A percentile compares a stretch with the other conserved stretches of the same genome.
Evolutionary conservation across 495 filamentous ascomycete species (phyloP).

Genomic region (Neurospora sp.): DNA sequence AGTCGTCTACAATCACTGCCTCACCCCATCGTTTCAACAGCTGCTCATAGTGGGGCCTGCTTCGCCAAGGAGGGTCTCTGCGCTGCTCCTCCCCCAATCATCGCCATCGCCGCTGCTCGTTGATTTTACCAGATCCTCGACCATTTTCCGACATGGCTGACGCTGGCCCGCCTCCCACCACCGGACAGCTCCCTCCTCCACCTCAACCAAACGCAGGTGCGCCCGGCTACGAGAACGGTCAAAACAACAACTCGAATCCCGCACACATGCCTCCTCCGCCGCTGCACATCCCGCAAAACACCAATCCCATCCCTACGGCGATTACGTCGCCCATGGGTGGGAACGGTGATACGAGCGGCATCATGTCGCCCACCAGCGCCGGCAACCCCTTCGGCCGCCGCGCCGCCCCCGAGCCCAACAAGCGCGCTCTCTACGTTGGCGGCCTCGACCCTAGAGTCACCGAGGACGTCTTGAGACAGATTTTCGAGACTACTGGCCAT

Average conservation of each 20-base stretch:
- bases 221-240: slow-evolving; percentile 59
- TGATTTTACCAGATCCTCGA: slow-evolving; percentile 1
- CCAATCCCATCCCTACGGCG: slow-evolving; percentile 87
- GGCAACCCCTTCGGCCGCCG: slow-evolving; percentile 77
- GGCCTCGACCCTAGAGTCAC: slow-evolving; percentile 92
- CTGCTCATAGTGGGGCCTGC: slow-evolving; percentile 7
- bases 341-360: slow-evolving; percentile 45
- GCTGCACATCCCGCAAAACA: slow-evolving; percentile 92
- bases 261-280: slow-evolving; percentile 91
- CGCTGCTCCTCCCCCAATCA: slow-evolving; percentile 4
- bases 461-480: slow-evolving; percentile 92
- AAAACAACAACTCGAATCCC: slow-evolving; percentile 57
- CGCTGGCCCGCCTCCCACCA: slow-evolving; percentile 43
- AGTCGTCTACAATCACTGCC: neutral
- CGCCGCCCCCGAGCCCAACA: slow-evolving; percentile 95
- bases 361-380: slow-evolving; percentile 69
- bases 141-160: slow-evolving; percentile 52
- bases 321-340: slow-evolving; percentile 79
- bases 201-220: slow-evolving; percentile 58
- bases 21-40: neutral
- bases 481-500: slow-evolving; percentile 97
- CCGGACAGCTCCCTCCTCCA: slow-evolving; percentile 53
- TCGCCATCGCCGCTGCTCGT: slow-evolving; percentile 1
- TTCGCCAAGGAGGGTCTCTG: slow-evolving; percentile 11
- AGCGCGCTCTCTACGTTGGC: slow-evolving; percentile 93